Base-by-base conservation (phyloP, 495 filamentous ascomycete genomes). In the Aspergillus wentii region DNA sequence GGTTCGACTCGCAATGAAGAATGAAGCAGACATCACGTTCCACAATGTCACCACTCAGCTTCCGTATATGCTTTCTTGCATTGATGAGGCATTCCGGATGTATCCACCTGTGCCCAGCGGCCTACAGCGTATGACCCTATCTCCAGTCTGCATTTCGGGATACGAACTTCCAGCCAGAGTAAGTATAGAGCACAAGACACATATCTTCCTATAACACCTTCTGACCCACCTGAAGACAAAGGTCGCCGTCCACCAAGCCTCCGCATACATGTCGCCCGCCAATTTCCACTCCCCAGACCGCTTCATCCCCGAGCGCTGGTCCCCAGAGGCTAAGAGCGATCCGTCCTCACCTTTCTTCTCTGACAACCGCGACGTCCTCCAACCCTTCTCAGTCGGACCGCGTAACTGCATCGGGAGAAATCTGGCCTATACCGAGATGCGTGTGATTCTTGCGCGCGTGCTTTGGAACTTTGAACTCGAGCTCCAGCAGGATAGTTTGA, bases 21-120 rank as follows among this genome's bases (percentile, higher is more conserved):
- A 36, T 0, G 51, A 53, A n/a, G 59, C 61, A 0, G 72, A 80
- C 4, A 83, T 82, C 30, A 65, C 56, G 4, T 56, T 71, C 26
- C 41, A 15, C 11, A 40, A 48, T 4, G 54, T 44, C 8, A 60
- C 69, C 8, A 49, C 55, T 7, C 47, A 57, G 2, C 54, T 79
- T 1, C 21, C 22, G 3, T 69, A 66, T 23, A 33, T 64, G 14
- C 36, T 45, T 7, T 61, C 65, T 11, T 46, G 45, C 8, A 29
- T 69, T 8, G 34, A 59, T 7, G 63, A 69, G 21, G 33, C 14
- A 0, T 29, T 66, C 1, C 51, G 65, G 5, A 38, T 67, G 13
- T 52, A 59, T 23, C 62, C 64, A 1, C 55, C 64, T 1, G 43
- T 56, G 8, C 38, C 61, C 1, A 23, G 30, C 3, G 42, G 45